A percentile compares a stretch with the other conserved stretches of the same genome.
phyloP scores from a whole-genome alignment of 179 eudicot genomes.

The Drosera spatulata region DNA sequence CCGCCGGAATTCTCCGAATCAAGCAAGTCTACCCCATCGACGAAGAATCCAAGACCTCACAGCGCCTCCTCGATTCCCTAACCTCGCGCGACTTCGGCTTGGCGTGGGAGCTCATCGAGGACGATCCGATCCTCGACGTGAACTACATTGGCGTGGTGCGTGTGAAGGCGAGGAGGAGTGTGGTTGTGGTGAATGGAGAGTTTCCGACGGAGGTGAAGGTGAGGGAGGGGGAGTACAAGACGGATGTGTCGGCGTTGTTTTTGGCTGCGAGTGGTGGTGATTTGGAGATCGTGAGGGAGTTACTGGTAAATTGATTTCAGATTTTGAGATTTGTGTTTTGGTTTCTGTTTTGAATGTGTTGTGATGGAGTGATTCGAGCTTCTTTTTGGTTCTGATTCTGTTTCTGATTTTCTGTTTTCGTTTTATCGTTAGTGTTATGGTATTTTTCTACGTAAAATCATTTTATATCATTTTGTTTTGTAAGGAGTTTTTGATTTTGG shows the following conservation, averaged over 20 bases:
- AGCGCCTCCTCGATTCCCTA: conserved; percentile 36
- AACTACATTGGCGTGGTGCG: conserved; percentile 63
- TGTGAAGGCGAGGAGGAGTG: conserved; percentile 48
- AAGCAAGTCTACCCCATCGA: conserved; percentile 43
- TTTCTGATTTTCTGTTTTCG: neutral
- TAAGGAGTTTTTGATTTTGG: conserved; percentile 7
- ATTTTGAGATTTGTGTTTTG: neutral
- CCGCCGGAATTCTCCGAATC: too few relatives aligned
- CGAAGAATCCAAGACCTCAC: conserved; percentile 46
- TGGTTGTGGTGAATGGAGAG: conserved; percentile 36
- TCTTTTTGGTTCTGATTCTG: neutral
- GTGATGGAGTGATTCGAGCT: neutral
- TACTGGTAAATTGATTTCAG: conserved; percentile 49
- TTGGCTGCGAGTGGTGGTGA: conserved; percentile 59
- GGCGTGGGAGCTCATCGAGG: conserved; percentile 32
- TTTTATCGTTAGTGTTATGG: neutral
- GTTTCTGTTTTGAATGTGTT: neutral
- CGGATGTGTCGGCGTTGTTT: conserved; percentile 81
- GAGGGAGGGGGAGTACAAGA: conserved; percentile 46
- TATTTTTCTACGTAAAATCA: neutral
- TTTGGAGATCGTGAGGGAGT: conserved; percentile 37
- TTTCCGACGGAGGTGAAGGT: conserved; percentile 37
- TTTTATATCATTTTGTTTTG: conserved; percentile 8
- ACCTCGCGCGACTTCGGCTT: conserved; percentile 22
- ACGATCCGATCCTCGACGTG: conserved; percentile 41